Evolutionary conservation across 2,329 filamentous ascomycete species (phyloP).

Genomic region (Ophiostoma populinum): DNA sequence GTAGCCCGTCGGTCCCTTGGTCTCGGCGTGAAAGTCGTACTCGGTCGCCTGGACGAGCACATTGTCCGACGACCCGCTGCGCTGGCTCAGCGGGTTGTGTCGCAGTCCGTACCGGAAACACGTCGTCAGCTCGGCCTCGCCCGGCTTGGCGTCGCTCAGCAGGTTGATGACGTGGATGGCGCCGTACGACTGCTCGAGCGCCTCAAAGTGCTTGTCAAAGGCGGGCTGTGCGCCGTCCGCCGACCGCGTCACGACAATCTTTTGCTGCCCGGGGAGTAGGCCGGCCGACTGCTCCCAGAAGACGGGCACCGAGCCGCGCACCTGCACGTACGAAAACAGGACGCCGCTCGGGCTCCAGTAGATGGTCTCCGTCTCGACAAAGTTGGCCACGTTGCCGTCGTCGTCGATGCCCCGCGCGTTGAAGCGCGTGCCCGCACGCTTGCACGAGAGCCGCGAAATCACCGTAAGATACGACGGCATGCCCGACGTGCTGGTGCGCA

Average conservation of each 20-base stretch:
- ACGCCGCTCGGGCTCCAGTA: constrained; percentile 67
- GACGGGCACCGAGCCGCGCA: constrained; percentile 80
- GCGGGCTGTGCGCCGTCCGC: constrained; percentile 82
- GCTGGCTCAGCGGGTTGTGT: constrained; percentile 44
- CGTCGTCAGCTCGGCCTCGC: constrained; percentile 67
- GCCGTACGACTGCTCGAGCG: constrained; percentile 73
- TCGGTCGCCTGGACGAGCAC: constrained; percentile 65
- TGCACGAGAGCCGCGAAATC: constrained; percentile 80
- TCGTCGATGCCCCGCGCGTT: constrained; percentile 97
- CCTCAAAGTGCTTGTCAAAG: constrained; percentile 87
- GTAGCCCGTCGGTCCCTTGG: constrained; percentile 70
- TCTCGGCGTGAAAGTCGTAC: constrained; percentile 94
- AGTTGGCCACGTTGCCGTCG: constrained; percentile 93
- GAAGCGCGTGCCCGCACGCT: constrained; percentile 83
- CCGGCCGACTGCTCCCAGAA: constrained; percentile 95
- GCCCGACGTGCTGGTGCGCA: constrained; percentile 47
- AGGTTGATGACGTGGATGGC: constrained; percentile 87
- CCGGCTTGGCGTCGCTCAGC: constrained; percentile 74
- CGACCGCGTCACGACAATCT: constrained; percentile 79
- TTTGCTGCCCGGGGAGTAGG: constrained; percentile 79
- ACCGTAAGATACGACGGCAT: constrained; percentile 73
- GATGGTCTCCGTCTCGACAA: constrained; percentile 92
- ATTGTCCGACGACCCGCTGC: constrained; percentile 22
- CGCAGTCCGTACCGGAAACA: constrained; percentile 64
- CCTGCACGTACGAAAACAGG: constrained; percentile 85